Percentiles rank a stretch among this genome's conserved stretches.
phyloP scores from a whole-genome alignment of 768 basidiomycete species.

The Rhizopogon rudus region DNA sequence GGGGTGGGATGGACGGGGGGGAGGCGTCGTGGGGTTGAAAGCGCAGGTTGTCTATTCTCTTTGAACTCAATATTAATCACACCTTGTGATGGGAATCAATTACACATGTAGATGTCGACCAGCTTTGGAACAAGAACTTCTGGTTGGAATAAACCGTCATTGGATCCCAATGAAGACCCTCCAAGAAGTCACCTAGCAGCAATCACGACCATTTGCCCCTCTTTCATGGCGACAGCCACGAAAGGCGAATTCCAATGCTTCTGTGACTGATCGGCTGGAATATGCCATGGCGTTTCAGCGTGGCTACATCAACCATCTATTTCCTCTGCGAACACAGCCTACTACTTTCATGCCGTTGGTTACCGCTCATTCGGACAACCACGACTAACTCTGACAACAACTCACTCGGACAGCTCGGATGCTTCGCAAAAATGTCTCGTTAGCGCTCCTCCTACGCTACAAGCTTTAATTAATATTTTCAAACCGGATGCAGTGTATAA shows the following conservation, averaged over 20 bases:
- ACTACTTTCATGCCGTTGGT: not conserved
- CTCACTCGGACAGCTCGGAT: too few relatives aligned
- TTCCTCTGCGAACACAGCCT: not conserved
- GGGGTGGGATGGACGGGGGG: constrained; percentile 68
- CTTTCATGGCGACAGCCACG: not conserved
- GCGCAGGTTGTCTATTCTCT: constrained; percentile 27
- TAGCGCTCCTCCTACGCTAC: too few relatives aligned
- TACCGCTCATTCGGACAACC: not conserved
- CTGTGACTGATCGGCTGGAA: not conserved
- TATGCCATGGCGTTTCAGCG: not conserved
- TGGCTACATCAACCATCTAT: not conserved
- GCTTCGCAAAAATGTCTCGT: too few relatives aligned
- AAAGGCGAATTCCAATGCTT: not conserved
- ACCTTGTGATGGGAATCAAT: not conserved
- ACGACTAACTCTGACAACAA: too few relatives aligned
- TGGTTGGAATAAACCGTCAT: not conserved
- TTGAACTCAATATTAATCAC: not conserved
- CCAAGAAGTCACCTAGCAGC: not conserved
- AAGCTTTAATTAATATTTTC: too few relatives aligned
- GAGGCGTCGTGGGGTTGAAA: constrained; percentile 61
- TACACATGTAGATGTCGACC: not conserved
- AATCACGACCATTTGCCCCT: not conserved
- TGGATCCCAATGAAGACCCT: not conserved
- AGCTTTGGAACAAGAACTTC: not conserved
- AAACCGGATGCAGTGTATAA: too few relatives aligned